Evolutionary conservation across 257 asterid species (phyloP), one percentile per base, ranked within the genome.

Genomic region (Gentiana dahurica): DNA sequence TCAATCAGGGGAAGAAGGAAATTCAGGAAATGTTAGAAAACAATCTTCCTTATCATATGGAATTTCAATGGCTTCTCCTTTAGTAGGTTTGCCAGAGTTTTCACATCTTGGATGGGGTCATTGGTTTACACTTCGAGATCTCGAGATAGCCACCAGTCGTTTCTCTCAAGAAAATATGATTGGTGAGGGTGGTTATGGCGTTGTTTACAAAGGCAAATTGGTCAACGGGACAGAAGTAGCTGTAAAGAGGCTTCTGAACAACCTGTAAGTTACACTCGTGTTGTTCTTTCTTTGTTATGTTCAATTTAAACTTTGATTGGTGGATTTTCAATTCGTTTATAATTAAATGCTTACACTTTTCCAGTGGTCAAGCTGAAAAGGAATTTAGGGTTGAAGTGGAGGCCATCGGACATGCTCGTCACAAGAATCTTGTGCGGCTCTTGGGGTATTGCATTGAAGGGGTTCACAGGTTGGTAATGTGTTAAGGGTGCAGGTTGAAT

Each of bases 71-170:
- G 71, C 98, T 1, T 87, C 96, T 55, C 98, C 98, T 67, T 75
- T 87, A 50, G 57, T 77, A 69, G 98, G 98, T 47, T 78, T 91
- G 88, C 96, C 96, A 0, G 98, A 91, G 72, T 46, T 77, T 45
- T 91, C 98, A 50, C 98, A 91, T 69, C 94, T 91, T 59, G 98
- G 98, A 36, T 91, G 98, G 98, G 98, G 98, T 60, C 98, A 87
- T 68, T 91, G 98, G 98, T 91, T 91, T 82, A 87, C 96, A 0
- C 97, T 87, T 36, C 68, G 98, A 69, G 98, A 91, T 71, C 98
- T 91, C 55, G 90, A 83, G 60, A 65, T 76, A 56, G 98, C 98
- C 12, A 91, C 98, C 0, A 78, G 65, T 53, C 85, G 93, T 36
- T 91, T 91, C 75, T 73, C 93, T 11, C 61, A 78, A 1, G 92